Conservation (phyloP, 108 stramenopile genomes). For the Cylindrotheca closterium region DNA sequence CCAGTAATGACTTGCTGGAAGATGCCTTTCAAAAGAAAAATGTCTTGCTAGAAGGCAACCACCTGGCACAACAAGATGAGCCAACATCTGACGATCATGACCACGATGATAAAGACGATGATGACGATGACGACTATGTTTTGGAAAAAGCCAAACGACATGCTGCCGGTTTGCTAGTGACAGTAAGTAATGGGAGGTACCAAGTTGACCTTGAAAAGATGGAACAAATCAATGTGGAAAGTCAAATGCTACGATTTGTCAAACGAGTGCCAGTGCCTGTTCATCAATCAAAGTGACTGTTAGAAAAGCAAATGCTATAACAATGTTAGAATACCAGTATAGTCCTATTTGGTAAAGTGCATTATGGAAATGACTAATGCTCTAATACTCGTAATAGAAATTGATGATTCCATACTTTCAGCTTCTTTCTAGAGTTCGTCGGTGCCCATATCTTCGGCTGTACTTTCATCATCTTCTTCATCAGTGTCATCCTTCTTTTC, state of each 20-base stretch:
- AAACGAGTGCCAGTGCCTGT: no score
- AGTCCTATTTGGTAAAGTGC: no score
- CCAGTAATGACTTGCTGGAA: constrained; percentile 18
- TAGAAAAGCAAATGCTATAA: no score
- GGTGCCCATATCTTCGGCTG: constrained; percentile 1
- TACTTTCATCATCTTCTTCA: background rate
- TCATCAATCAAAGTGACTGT: no score
- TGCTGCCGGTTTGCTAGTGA: background rate
- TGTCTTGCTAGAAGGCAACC: no score
- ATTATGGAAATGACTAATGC: no score
- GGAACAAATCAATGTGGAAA: constrained; percentile 32
- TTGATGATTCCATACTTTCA: no score
- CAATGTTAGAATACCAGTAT: no score
- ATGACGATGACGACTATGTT: background rate
- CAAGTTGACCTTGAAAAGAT: constrained; percentile 24
- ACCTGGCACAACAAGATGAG: no score
- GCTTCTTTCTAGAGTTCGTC: no score
- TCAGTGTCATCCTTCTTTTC: background rate
- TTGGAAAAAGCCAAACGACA: background rate
- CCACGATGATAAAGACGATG: background rate
- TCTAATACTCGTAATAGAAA: no score
- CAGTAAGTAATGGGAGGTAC: constrained; percentile 14
- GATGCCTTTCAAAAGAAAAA: constrained; percentile 10
- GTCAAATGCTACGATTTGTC: constrained; percentile 21
- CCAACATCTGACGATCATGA: background rate